phyloP scores from a whole-genome alignment of 805 yeast genomes.

The Grigorovia humatica region DNA sequence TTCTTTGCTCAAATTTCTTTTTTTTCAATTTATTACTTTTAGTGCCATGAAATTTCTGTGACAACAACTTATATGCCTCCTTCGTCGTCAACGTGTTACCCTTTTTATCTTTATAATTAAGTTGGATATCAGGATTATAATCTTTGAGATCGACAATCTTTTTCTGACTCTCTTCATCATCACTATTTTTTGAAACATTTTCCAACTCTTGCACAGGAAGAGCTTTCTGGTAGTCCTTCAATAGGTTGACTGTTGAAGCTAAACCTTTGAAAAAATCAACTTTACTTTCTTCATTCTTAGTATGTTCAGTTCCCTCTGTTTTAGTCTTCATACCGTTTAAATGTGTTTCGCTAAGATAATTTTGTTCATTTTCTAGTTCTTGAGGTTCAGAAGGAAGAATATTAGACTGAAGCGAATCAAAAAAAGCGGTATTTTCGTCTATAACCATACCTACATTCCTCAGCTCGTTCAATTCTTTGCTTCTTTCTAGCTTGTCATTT shows the following conservation, averaged over 20 bases:
- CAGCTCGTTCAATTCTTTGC: conserved; percentile 13
- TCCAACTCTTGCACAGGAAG: conserved; percentile 4
- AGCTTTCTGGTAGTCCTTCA: conserved; percentile 3
- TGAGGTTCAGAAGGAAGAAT: not conserved
- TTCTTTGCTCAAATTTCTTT: conserved; percentile 15
- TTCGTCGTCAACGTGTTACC: conserved; percentile 53
- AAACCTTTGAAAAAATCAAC: conserved; percentile 22
- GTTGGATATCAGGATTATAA: conserved; percentile 35
- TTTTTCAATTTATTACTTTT: conserved; percentile 21
- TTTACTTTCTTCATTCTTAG: not conserved
- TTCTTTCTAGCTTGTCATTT: conserved; percentile 13
- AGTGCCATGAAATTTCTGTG: conserved; percentile 70
- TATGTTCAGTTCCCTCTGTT: not conserved
- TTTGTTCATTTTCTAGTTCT: not conserved
- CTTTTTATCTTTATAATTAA: conserved; percentile 52
- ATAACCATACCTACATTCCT: conserved; percentile 9
- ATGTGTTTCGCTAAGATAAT: not conserved
- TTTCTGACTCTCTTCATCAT: not conserved
- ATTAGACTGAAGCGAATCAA: conserved; percentile 13
- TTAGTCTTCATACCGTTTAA: not conserved
- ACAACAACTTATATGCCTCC: conserved; percentile 66
- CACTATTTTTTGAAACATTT: conserved; percentile 3
- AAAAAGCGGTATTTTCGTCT: conserved; percentile 32
- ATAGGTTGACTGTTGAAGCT: conserved; percentile 21
- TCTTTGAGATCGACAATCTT: conserved; percentile 13